Base-by-base conservation (phyloP, 805 yeast species). In the Kodamaea leandrae region DNA sequence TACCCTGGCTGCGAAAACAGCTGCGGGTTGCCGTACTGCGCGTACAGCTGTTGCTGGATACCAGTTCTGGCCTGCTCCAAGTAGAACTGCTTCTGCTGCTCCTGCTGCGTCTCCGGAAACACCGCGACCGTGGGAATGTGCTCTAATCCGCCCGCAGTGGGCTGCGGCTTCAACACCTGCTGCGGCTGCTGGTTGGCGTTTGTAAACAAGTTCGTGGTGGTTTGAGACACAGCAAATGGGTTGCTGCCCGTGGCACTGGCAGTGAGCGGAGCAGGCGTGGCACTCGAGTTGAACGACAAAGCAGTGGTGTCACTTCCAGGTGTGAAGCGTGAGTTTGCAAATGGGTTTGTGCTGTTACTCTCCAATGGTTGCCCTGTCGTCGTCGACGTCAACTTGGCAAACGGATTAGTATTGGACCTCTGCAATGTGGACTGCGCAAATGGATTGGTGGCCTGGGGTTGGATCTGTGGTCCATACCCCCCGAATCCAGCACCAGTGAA, bases 91-190 rank as follows among this genome's bases (percentile, higher is more conserved):
- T 58, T 60, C 39, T 64, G 71, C 14, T 64, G 66, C 23, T 64
- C 71, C 39, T 63, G 64, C 50, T 76, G 77, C 6, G 86, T 80
- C 50, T 80, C 80, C 0, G 86, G 87, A 51, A 82, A 84, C 6
- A 82, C 85, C 2, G 88, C 77, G 3, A 76, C 63, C 1, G 89
- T 83, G 7, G 82, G 82, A 32, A 83, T 58, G 37, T 66, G 65
- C 54, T 84, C 90, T 45, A 81, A 69, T 0, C 90, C 91, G 3
- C 90, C 91, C 24, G 87, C 84, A 2, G 88, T 82, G 2, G 78
- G 74, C 52, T 78, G 83, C 12, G 71, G 64, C 51, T 68, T 62
- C 49, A 74, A 42, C 37, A 61, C 45, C 47, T 58, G 53, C 41
- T 48, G 60, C 20, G 50, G 53, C 21, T 46, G 49, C 38, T 55